A percentile compares a stretch with the other conserved stretches of the same genome.
phyloP scores from a whole-genome alignment of 495 filamentous ascomycete species.

The Neurospora tetraspora region DNA sequence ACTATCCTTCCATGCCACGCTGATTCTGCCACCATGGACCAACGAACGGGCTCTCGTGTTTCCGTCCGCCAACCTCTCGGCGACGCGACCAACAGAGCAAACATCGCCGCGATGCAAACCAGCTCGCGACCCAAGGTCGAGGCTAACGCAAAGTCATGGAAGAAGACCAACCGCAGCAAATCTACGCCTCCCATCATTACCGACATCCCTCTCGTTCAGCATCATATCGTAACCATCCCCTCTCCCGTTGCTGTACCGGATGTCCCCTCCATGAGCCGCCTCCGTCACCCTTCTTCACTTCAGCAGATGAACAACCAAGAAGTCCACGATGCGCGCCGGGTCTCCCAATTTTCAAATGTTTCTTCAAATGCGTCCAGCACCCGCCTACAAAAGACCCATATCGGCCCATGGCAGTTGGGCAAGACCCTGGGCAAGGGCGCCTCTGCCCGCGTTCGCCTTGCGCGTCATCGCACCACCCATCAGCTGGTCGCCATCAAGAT shows the following conservation, averaged over 20 bases:
- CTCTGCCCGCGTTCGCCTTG: conserved; percentile 72
- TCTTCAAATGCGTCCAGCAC: conserved; percentile 44
- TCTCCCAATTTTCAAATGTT: conserved; percentile 61
- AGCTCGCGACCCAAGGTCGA: not conserved
- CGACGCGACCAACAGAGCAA: conserved; percentile 37
- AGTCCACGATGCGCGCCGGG: conserved; percentile 44
- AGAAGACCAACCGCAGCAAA: conserved; percentile 5
- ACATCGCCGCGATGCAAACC: conserved; percentile 22
- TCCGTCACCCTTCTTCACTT: not conserved
- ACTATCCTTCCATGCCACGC: not conserved
- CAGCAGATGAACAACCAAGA: conserved; percentile 34
- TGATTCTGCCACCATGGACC: conserved; percentile 23
- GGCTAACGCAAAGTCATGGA: not conserved
- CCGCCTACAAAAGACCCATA: conserved; percentile 58
- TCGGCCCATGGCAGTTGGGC: conserved; percentile 85
- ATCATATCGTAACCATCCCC: not conserved
- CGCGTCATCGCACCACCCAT: conserved; percentile 62
- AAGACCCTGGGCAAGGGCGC: conserved; percentile 78
- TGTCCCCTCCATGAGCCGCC: not conserved
- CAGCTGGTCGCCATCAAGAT: conserved; percentile 89
- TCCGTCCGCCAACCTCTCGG: conserved; percentile 34
- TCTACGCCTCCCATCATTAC: conserved; percentile 1
- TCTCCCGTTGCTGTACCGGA: not conserved
- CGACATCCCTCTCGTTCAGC: not conserved
- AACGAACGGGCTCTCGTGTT: conserved; percentile 13